Evolutionary conservation across 768 basidiomycete species (phyloP), one percentile per base, ranked within the genome.

Genomic region (Galerina sulciceps): DNA sequence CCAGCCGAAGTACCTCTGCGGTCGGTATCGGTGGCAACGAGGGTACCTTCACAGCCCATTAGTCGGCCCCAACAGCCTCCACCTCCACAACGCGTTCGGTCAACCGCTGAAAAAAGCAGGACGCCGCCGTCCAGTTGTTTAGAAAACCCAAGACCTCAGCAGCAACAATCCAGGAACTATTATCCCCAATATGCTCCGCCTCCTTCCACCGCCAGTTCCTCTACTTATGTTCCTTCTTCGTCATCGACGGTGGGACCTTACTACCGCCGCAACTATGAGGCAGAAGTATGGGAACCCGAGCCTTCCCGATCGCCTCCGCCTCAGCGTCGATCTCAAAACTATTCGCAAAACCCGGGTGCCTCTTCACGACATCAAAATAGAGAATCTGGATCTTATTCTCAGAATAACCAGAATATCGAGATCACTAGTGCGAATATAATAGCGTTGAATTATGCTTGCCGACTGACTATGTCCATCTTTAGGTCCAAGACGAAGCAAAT

Each of bases 181-280:
- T 42, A 23, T 52, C n/a, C 41, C n/a, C 57, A 52, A 13, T 18
- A 44, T 10, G 23, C 34, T 52, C 42, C 49, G 0, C 49, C 41
- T 11, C 41, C 49, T 4, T 35, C 57, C 15, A 18, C 49, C 36
- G 22, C 43, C 9, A 22, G 31, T 15, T 20, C 49, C 15, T 51
- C 49, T 51, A 51, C 18, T 18, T 34, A 36, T 34, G 15, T 20
- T 18, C 22, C 37, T 6, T 34, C 55, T 13, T 46, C 64, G 10
- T 50, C 52, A 18, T 31, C 40, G 36, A 23, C 55, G 14, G 44
- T 53, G 9, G 58, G 60, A 17, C 49, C 60, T 6, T 65, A 74
- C 50, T 76, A 73, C 40, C 68, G 76, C 40, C 71, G 67, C 36
- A 63, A 76, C 55, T 75, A 81, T 69, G 75, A 71, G 45, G 50